These are phyloP conservation scores for Xerocomellus intermedius DNA, from an alignment of 768 basidiomycete genomes.

Conservation along the genomic window DNA sequence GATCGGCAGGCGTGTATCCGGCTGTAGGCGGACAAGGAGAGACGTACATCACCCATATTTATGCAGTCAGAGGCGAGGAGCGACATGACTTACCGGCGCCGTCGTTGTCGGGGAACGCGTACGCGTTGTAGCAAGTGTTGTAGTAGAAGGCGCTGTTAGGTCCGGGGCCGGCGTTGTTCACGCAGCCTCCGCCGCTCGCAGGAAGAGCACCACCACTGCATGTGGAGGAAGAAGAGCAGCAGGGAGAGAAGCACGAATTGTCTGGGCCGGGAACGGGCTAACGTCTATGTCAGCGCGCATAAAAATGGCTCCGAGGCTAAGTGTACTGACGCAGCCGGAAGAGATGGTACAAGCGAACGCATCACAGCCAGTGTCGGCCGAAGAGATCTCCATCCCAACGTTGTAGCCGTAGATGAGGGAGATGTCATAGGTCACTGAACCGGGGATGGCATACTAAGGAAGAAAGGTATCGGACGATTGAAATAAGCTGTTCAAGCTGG, in stretches of 20 bases:
- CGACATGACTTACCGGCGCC: slow-evolving; percentile 21
- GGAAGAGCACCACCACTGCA: slow-evolving; percentile 31
- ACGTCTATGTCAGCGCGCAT: neutral
- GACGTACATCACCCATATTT: neutral
- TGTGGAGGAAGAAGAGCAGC: slow-evolving; percentile 29
- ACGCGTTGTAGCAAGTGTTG: slow-evolving; percentile 28
- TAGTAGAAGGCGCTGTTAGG: slow-evolving; percentile 33
- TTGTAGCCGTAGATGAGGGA: slow-evolving; percentile 36
- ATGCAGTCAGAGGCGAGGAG: neutral
- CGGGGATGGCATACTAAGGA: slow-evolving; percentile 23
- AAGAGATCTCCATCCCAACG: slow-evolving; percentile 35
- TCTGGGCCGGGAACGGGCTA: slow-evolving; percentile 31
- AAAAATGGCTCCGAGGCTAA: neutral
- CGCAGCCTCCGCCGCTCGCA: slow-evolving; percentile 27
- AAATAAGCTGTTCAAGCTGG: neutral
- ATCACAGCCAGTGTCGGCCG: slow-evolving; percentile 24
- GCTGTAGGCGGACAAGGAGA: slow-evolving; percentile 1
- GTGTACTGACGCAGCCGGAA: slow-evolving; percentile 30
- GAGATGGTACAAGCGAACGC: slow-evolving; percentile 31
- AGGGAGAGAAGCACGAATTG: slow-evolving; percentile 28
- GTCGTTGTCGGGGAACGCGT: slow-evolving; percentile 35
- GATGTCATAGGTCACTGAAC: slow-evolving; percentile 32
- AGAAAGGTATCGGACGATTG: no score
- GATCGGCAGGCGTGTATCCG: slow-evolving; percentile 28
- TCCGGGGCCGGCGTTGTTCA: slow-evolving; percentile 28